Percentiles rank a stretch among this genome's conserved stretches.
Evolutionary conservation across 768 basidiomycete species (phyloP).

Genomic region (Dentipellis sp.): DNA sequence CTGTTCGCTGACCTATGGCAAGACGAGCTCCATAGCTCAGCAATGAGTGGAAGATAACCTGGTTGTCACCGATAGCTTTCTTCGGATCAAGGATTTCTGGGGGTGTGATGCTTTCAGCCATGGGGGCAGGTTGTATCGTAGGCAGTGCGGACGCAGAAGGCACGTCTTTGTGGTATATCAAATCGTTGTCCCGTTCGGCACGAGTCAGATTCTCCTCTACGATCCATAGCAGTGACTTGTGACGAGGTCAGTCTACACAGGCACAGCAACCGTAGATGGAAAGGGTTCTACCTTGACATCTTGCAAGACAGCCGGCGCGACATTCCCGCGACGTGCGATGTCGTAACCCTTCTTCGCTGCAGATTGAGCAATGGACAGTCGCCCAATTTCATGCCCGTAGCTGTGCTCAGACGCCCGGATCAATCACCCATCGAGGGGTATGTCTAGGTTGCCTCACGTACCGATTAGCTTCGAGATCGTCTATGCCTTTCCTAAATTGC

Average conservation of each 20-base stretch:
- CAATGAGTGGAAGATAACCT: constrained; percentile 63
- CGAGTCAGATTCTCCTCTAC: constrained; percentile 58
- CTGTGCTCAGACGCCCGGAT: constrained; percentile 28
- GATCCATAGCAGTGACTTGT: constrained; percentile 66
- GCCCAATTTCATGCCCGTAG: constrained; percentile 82
- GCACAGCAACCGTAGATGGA: background rate
- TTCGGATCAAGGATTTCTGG: constrained; percentile 50
- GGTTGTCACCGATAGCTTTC: constrained; percentile 40
- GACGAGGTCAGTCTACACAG: background rate
- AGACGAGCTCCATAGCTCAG: constrained; percentile 82
- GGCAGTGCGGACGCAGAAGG: constrained; percentile 65
- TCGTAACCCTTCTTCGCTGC: constrained; percentile 67
- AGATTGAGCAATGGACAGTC: constrained; percentile 57
- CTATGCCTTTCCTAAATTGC: constrained; percentile 80
- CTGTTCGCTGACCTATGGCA: constrained; percentile 60
- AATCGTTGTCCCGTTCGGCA: constrained; percentile 85
- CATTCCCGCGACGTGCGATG: constrained; percentile 50
- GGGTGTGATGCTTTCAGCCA: constrained; percentile 55
- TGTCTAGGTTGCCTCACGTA: constrained; percentile 20
- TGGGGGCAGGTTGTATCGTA: constrained; percentile 49
- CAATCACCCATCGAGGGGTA: constrained; percentile 1
- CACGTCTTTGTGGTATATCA: constrained; percentile 88
- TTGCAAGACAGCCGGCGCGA: constrained; percentile 54
- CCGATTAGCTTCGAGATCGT: constrained; percentile 76
- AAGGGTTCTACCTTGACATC: constrained; percentile 62